phyloP scores from a whole-genome alignment of 305 asterid genomes.

The Fraxinus platypoda region DNA sequence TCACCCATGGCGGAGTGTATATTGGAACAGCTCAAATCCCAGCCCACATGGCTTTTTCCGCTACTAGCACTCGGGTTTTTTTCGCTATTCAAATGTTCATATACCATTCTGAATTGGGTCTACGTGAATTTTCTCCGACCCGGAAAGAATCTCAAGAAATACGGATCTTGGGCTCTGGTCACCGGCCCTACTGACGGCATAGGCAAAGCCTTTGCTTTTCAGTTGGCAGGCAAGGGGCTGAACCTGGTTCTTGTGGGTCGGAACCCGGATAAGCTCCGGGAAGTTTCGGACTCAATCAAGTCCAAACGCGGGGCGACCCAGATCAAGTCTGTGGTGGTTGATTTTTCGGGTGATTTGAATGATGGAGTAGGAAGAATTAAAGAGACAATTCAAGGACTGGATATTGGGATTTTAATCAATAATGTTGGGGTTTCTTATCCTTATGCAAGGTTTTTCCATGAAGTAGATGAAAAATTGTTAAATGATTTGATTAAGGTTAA shows the following conservation, averaged over 20 bases:
- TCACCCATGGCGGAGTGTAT: conserved; percentile 58
- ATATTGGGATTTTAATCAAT: conserved; percentile 75
- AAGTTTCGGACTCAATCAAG: conserved; percentile 55
- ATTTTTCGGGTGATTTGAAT: conserved; percentile 75
- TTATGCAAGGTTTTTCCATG: conserved; percentile 83
- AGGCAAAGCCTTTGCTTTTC: conserved; percentile 83
- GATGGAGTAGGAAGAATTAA: conserved; percentile 67
- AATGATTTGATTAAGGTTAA: conserved; percentile 73
- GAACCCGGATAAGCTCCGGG: conserved; percentile 71
- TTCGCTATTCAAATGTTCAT: conserved; percentile 35
- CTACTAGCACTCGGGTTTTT: conserved; percentile 49
- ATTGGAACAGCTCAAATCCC: conserved; percentile 58
- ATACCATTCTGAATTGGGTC: conserved; percentile 53
- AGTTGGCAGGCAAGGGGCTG: conserved; percentile 70
- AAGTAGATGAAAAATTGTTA: conserved; percentile 73
- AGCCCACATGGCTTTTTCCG: conserved; percentile 65
- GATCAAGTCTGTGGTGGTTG: conserved; percentile 80
- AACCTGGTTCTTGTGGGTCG: conserved; percentile 77
- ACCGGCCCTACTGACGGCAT: conserved; percentile 96
- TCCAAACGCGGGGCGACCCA: conserved; percentile 59
- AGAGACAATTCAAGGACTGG: conserved; percentile 66
- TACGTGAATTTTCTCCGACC: conserved; percentile 78
- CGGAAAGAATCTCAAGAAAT: conserved; percentile 77
- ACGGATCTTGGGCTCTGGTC: conserved; percentile 93
- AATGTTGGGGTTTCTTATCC: conserved; percentile 88